Percentiles rank a stretch among this genome's conserved stretches.
phyloP scores from a whole-genome alignment of 139 green algal genomes.

The Coelastrella sp. region DNA sequence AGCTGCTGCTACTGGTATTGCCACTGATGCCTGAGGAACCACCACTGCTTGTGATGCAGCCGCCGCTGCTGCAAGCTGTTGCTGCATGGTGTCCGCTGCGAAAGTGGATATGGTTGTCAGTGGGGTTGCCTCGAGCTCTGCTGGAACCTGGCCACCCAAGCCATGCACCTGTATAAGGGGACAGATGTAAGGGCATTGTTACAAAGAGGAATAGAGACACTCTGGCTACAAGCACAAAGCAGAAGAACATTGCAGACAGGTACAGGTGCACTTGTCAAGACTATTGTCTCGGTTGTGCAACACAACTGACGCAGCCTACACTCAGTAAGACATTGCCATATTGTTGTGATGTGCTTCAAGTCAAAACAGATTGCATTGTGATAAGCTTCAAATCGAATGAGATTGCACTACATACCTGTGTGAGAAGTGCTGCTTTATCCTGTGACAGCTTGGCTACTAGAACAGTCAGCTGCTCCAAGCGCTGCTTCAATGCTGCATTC shows the following conservation, averaged over 20 bases:
- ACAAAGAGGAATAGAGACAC: too few relatives aligned
- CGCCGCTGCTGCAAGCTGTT: slow-evolving; percentile 2
- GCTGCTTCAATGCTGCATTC: slow-evolving; percentile 26
- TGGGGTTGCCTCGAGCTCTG: not conserved
- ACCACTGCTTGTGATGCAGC: not conserved
- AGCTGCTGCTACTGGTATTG: not conserved
- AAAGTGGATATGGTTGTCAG: not conserved
- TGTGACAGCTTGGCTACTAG: not conserved
- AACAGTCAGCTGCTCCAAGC: not conserved
- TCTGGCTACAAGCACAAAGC: too few relatives aligned
- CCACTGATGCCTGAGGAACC: not conserved
- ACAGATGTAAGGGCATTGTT: too few relatives aligned
- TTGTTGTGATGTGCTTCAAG: too few relatives aligned
- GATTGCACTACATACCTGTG: slow-evolving; percentile 29
- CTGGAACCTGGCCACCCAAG: slow-evolving; percentile 12
- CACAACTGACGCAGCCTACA: too few relatives aligned
- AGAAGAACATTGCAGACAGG: too few relatives aligned
- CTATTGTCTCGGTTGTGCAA: too few relatives aligned
- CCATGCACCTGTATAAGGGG: slow-evolving; percentile 18
- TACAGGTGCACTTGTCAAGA: too few relatives aligned
- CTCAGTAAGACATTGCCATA: too few relatives aligned
- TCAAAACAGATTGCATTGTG: too few relatives aligned
- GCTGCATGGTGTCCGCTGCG: not conserved
- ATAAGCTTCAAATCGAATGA: too few relatives aligned
- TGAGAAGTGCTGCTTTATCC: not conserved